Evolutionary conservation across 352 stramenopile species (phyloP), one percentile per base, ranked within the genome.

Genomic region (Elongisporangium senticosum): DNA sequence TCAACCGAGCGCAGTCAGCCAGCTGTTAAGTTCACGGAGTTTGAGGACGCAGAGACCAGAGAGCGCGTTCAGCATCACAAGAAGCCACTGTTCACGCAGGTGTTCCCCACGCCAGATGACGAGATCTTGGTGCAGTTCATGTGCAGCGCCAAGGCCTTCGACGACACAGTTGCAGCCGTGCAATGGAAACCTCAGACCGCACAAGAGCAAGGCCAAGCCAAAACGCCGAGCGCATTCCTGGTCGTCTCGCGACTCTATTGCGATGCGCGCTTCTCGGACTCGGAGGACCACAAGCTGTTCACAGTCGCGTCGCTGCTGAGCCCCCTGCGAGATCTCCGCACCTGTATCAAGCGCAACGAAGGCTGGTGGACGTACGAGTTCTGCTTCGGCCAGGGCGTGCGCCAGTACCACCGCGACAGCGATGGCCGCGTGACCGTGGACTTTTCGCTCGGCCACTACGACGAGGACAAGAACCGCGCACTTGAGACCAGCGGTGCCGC

Each of bases 321-420:
- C 49, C 83, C 85, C 1, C 53, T 90, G 23, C 61, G 64, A 7
- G 71, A 78, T 26, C 51, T 67, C 2, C 67, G 70, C 20, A 86
- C 77, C 48, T 94, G 85, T 60, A 65, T 92, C 21, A 92, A 87
- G 56, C 70, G 82, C 19, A 92, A 84, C 39, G 85, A 94, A 70
- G 82, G 84, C 17, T 90, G 81, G 81, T 90, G 81, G 85, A 90
- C 85, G 8, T 92, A 92, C 61, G 82, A 94, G 63, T 85, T 91
- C 54, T 94, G 85, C 60, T 86, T 94, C 54, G 83, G 81, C 26
- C 65, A 74, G 6, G 72, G 72, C 26, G 67, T 91, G 22, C 77
- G 82, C 26, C 85, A 94, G 63, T 94, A 89, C 56, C 85, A 92
- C 28, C 79, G 79, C 40, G 74, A 94, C 54, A 61, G 58, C 22